These are phyloP conservation scores for Fagus sylvatica DNA, from an alignment of 306 rosid species.

Conservation along the genomic window DNA sequence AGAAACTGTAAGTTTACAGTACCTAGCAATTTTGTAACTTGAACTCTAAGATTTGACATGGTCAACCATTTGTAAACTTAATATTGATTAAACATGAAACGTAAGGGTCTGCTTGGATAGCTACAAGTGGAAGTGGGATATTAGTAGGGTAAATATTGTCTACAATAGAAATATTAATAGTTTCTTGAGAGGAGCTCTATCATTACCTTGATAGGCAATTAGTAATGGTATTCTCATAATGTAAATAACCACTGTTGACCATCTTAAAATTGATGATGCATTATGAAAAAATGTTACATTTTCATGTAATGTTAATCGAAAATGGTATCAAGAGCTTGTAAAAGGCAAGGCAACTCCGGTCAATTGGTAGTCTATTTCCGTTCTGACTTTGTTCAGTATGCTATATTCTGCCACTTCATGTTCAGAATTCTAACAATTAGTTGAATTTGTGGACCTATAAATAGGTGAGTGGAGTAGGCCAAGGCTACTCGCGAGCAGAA, in stretches of 20 bases:
- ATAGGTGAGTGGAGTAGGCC: slow-evolving; percentile 70
- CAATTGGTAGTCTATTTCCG: neutral
- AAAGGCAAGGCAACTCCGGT: neutral
- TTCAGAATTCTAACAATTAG: slow-evolving; percentile 19
- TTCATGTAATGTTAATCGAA: too few species aligned
- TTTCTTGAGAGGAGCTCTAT: neutral
- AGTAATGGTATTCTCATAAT: too few species aligned
- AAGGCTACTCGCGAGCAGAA: slow-evolving; percentile 68
- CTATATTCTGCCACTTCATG: neutral
- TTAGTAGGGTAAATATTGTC: neutral
- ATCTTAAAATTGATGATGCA: neutral
- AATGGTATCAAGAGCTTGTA: neutral
- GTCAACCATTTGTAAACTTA: neutral
- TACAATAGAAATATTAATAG: neutral
- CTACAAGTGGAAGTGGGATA: neutral
- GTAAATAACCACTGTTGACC: neutral
- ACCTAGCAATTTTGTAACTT: slow-evolving; percentile 19
- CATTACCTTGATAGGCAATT: neutral
- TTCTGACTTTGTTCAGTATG: slow-evolving; percentile 20
- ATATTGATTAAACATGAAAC: neutral
- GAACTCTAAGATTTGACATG: slow-evolving; percentile 1
- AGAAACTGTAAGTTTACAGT: slow-evolving; percentile 72
- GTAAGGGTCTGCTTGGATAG: neutral
- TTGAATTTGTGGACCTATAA: slow-evolving; percentile 37
- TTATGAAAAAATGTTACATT: neutral